Conservation (phyloP, 2,329 filamentous ascomycete genomes). For the Exophiala spinifera region DNA sequence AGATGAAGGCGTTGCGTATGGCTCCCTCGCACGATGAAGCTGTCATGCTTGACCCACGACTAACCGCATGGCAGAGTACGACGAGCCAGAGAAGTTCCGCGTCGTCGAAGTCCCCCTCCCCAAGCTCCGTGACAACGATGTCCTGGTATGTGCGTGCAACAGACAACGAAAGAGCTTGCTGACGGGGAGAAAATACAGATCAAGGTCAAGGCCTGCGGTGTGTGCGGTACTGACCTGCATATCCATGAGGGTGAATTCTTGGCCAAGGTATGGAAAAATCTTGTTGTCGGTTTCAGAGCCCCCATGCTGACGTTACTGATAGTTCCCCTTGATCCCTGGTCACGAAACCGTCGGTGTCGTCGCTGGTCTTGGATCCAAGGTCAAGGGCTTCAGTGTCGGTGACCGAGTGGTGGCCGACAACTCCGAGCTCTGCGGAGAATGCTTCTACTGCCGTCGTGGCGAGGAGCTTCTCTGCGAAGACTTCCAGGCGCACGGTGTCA, state of each 20-base stretch:
- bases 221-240: constrained; percentile 56
- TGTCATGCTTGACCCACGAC: neutral
- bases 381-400: constrained; percentile 59
- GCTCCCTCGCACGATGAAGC: constrained; percentile 12
- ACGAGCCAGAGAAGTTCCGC: constrained; percentile 60
- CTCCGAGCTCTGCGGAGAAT: constrained; percentile 64
- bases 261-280: constrained; percentile 44
- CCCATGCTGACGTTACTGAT: constrained; percentile 4
- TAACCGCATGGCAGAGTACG: constrained; percentile 42
- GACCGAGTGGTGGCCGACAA: constrained; percentile 59
- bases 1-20: constrained; percentile 63
- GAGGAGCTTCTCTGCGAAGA: constrained; percentile 67
- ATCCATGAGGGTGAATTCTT: constrained; percentile 66
- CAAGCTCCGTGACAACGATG: constrained; percentile 57
- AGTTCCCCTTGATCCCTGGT: constrained; percentile 64
- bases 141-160: constrained; percentile 44
- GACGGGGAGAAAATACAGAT: constrained; percentile 39
- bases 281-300: constrained; percentile 6
- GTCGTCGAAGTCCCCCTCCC: constrained; percentile 63
- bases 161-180: constrained; percentile 24
- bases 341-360: constrained; percentile 67
- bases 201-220: constrained; percentile 66
- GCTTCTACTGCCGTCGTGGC: constrained; percentile 70
- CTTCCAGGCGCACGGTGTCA: constrained; percentile 59
- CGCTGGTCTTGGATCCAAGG: constrained; percentile 56